Conservation (phyloP, 805 yeast species). For the Candida sonorensis region DNA sequence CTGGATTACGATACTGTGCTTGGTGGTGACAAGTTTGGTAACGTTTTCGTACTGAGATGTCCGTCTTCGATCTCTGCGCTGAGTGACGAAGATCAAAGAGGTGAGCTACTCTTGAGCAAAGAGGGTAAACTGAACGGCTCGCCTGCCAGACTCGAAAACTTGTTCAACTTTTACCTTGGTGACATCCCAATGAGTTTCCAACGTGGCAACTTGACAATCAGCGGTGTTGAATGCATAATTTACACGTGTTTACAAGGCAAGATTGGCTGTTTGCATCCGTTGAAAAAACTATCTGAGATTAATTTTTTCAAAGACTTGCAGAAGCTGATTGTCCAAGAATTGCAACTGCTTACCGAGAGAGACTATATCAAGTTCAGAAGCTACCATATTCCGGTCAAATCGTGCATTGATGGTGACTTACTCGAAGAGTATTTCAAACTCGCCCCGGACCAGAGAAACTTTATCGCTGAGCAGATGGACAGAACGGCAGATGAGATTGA, state of each 20-base stretch:
- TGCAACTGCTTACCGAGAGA: slow-evolving; percentile 50
- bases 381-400: slow-evolving; percentile 71
- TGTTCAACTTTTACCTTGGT: slow-evolving; percentile 55
- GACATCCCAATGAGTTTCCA: slow-evolving; percentile 66
- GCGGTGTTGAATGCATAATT: slow-evolving; percentile 60
- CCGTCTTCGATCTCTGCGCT: slow-evolving; percentile 41
- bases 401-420: slow-evolving; percentile 83
- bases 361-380: slow-evolving; percentile 66
- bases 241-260: slow-evolving; percentile 81
- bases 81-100: slow-evolving; percentile 45
- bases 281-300: slow-evolving; percentile 55
- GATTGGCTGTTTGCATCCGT: slow-evolving; percentile 66
- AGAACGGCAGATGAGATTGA: slow-evolving; percentile 43
- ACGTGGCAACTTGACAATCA: slow-evolving; percentile 45
- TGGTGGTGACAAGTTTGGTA: slow-evolving; percentile 88
- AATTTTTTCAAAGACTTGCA: slow-evolving; percentile 53
- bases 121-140: slow-evolving; percentile 39
- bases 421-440: slow-evolving; percentile 50
- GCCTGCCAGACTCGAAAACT: slow-evolving; percentile 41
- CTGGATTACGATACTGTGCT: slow-evolving; percentile 72
- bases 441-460: slow-evolving; percentile 27
- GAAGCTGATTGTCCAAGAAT: slow-evolving; percentile 30
- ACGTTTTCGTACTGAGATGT: slow-evolving; percentile 59
- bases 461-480: slow-evolving; percentile 36
- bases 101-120: slow-evolving; percentile 30